These are phyloP conservation scores for Cystofilobasidium bisporidii DNA, from an alignment of 768 basidiomycete species.

Conservation along the genomic window DNA sequence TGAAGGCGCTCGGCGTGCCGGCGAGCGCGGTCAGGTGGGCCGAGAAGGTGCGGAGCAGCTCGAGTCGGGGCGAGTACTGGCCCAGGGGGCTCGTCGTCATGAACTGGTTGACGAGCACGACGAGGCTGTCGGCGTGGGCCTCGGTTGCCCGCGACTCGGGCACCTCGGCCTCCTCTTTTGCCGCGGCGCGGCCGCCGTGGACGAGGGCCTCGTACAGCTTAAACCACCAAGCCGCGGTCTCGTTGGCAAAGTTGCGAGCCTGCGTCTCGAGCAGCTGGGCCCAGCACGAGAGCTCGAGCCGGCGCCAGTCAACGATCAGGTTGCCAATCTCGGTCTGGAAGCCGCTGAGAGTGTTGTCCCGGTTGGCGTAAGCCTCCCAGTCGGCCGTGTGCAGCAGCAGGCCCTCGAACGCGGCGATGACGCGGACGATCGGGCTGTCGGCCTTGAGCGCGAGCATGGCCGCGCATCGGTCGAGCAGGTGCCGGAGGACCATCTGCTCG, in stretches of 20 bases:
- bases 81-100: slow-evolving; percentile 67
- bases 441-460: slow-evolving; percentile 54
- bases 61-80: slow-evolving; percentile 62
- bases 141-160: slow-evolving; percentile 28
- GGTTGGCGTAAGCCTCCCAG: slow-evolving; percentile 93
- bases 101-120: slow-evolving; percentile 73
- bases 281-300: slow-evolving; percentile 84
- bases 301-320: slow-evolving; percentile 80
- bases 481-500: slow-evolving; percentile 92
- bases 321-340: slow-evolving; percentile 57
- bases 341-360: slow-evolving; percentile 65
- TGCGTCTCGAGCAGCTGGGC: slow-evolving; percentile 66
- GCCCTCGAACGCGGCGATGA: slow-evolving; percentile 74
- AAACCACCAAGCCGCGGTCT: slow-evolving; percentile 69
- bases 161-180: slow-evolving; percentile 37
- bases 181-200: slow-evolving; percentile 47
- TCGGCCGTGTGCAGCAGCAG: slow-evolving; percentile 78
- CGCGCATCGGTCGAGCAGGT: slow-evolving; percentile 64
- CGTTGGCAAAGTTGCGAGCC: slow-evolving; percentile 43
- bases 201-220: slow-evolving; percentile 69
- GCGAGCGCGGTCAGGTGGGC: slow-evolving; percentile 45
- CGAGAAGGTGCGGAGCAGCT: slow-evolving; percentile 60
- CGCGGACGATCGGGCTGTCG: slow-evolving; percentile 64
- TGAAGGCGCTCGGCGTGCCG: slow-evolving; percentile 27
- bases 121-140: slow-evolving; percentile 44